Percentiles rank a stretch among this genome's conserved stretches.
Evolutionary conservation across 805 yeast species (phyloP).

Genomic region (Candida pseudofarinosa): DNA sequence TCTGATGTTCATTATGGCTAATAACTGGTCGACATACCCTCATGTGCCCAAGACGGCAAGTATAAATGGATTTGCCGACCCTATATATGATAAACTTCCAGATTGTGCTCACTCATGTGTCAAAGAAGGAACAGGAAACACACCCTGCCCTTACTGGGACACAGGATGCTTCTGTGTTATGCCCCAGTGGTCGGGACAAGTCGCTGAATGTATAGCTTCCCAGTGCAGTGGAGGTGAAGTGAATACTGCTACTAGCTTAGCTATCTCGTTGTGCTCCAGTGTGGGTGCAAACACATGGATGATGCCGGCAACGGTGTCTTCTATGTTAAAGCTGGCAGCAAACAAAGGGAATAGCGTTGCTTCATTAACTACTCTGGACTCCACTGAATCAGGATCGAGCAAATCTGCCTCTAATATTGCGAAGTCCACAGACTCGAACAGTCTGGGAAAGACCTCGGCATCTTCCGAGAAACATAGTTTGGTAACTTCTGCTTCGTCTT

Average conservation of each 20-base stretch:
- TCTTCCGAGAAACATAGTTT: not conserved
- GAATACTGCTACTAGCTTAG: conserved; percentile 34
- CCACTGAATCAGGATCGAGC: conserved; percentile 8
- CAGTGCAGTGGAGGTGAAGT: conserved; percentile 35
- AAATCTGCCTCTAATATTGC: conserved; percentile 17
- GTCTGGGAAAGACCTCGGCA: not conserved
- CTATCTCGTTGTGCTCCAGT: conserved; percentile 36
- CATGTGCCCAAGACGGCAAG: conserved; percentile 43
- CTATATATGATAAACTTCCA: conserved; percentile 35
- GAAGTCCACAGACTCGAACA: conserved; percentile 31
- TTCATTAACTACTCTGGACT: conserved; percentile 3
- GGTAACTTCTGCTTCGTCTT: not conserved
- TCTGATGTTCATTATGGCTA: conserved; percentile 17
- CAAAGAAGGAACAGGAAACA: conserved; percentile 30
- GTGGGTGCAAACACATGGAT: conserved; percentile 44
- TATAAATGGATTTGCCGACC: conserved; percentile 48
- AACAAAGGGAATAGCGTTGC: not conserved
- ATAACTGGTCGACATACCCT: conserved; percentile 42
- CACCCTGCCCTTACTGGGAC: conserved; percentile 53
- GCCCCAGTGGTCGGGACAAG: conserved; percentile 44
- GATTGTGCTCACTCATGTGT: conserved; percentile 42
- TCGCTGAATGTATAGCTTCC: conserved; percentile 40
- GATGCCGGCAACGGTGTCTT: conserved; percentile 41
- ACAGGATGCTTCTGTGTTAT: conserved; percentile 49
- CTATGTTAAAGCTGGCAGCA: conserved; percentile 21